Evolutionary conservation across 2,329 filamentous ascomycete genomes (phyloP).

Genomic region (Trichoderma sp.): DNA sequence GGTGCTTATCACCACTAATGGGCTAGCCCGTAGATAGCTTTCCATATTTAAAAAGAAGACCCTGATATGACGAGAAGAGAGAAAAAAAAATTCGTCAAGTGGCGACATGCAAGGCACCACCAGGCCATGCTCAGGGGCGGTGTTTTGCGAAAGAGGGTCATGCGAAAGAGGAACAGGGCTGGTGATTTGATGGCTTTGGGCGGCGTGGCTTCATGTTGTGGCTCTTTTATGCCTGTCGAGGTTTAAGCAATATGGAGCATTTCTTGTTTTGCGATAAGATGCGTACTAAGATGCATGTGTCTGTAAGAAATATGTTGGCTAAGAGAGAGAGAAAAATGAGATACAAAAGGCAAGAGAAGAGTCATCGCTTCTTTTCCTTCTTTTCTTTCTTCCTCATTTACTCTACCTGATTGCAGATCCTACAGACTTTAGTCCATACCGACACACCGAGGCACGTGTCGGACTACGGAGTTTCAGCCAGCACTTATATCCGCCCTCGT

Average conservation of each 20-base stretch:
- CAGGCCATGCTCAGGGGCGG: constrained; percentile 7
- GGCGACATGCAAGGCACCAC: constrained; percentile 5
- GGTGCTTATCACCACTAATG: constrained; percentile 2
- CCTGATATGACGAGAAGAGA: background rate
- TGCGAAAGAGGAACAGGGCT: constrained; percentile 8
- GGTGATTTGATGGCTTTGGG: background rate
- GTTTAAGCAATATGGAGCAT: background rate
- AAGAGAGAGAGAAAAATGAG: background rate
- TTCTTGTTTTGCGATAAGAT: background rate
- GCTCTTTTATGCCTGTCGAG: background rate
- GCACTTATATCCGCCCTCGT: constrained; percentile 13
- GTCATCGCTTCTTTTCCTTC: background rate
- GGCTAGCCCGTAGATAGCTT: background rate
- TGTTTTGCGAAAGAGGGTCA: background rate
- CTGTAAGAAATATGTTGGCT: background rate
- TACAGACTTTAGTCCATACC: background rate
- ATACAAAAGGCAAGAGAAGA: constrained; percentile 4
- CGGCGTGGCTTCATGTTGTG: constrained; percentile 7
- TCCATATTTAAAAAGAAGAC: background rate
- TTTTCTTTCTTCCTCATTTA: background rate
- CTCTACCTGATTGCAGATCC: background rate
- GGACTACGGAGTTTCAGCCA: constrained; percentile 8
- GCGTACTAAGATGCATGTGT: background rate
- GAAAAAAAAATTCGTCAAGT: background rate
- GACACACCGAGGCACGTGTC: background rate